A percentile compares a stretch with the other conserved stretches of the same genome.
These are phyloP conservation scores for Entomortierella chlamydospora DNA, from an alignment of 192 early-diverging fungal genomes.

Conservation along the genomic window DNA sequence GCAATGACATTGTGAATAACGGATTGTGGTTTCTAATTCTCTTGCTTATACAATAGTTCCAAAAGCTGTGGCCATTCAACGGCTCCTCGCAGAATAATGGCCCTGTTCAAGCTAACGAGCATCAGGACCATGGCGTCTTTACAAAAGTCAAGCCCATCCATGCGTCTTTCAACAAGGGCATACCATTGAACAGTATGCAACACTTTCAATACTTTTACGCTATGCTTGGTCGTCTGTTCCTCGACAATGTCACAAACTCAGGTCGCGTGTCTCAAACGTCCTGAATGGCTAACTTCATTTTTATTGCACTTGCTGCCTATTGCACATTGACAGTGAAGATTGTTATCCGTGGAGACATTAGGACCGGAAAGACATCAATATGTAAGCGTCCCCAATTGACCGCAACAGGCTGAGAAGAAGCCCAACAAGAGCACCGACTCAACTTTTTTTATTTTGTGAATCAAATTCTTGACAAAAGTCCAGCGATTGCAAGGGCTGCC, in stretches of 20 bases:
- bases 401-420: no score
- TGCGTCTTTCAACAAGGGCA: conserved; percentile 50
- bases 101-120: background rate
- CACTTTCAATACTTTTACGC: no score
- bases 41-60: conserved; percentile 23
- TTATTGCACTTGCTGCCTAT: background rate
- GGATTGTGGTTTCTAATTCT: background rate
- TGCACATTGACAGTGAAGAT: conserved; percentile 62
- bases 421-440: background rate
- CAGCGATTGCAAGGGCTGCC: conserved; percentile 62
- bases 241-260: no score
- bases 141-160: conserved; percentile 51
- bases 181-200: conserved; percentile 46
- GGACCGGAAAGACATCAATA: conserved; percentile 66
- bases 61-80: conserved; percentile 51
- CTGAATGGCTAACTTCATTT: no score
- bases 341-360: conserved; percentile 67
- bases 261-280: background rate
- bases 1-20: background rate
- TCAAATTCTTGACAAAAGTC: no score
- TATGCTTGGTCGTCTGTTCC: no score
- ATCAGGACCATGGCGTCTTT: conserved; percentile 39
- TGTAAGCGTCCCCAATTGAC: conserved; percentile 64
- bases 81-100: conserved; percentile 22
- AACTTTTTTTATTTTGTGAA: background rate